Conservation (phyloP, 1,284 basidiomycete species). For the Stygiomarasmius scandens region DNA sequence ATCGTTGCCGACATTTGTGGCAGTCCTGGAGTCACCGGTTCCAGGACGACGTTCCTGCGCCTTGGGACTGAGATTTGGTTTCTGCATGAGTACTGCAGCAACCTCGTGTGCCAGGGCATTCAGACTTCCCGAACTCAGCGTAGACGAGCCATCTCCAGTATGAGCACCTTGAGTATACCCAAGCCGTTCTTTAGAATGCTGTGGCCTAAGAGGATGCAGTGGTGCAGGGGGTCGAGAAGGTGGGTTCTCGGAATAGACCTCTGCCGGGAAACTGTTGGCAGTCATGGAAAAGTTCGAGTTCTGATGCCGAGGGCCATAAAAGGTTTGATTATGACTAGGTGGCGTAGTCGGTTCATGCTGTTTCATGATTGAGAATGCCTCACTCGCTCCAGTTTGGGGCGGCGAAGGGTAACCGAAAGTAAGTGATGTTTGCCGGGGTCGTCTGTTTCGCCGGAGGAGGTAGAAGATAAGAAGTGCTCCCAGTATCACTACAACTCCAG, state of each 20-base stretch:
- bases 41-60: too few species aligned
- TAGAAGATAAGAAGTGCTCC: slow-evolving; percentile 5
- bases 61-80: too few species aligned
- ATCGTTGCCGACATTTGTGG: too few species aligned
- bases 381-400: neutral
- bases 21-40: too few species aligned
- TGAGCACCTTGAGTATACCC: neutral
- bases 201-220: neutral
- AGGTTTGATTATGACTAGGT: neutral
- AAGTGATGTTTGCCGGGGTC: slow-evolving; percentile 9
- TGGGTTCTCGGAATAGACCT: neutral
- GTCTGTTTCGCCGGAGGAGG: slow-evolving; percentile 4
- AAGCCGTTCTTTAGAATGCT: neutral
- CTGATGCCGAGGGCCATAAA: neutral
- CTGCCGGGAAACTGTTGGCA: neutral
- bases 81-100: slow-evolving; percentile 27
- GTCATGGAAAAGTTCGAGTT: neutral
- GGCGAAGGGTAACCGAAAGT: neutral
- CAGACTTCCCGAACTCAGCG: slow-evolving; percentile 12
- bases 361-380: neutral
- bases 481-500: neutral
- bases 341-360: neutral
- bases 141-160: neutral
- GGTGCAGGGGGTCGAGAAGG: neutral
- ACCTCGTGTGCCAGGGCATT: slow-evolving; percentile 35